Conservation (phyloP, 352 stramenopile species). For the Pythium rishiriense region DNA sequence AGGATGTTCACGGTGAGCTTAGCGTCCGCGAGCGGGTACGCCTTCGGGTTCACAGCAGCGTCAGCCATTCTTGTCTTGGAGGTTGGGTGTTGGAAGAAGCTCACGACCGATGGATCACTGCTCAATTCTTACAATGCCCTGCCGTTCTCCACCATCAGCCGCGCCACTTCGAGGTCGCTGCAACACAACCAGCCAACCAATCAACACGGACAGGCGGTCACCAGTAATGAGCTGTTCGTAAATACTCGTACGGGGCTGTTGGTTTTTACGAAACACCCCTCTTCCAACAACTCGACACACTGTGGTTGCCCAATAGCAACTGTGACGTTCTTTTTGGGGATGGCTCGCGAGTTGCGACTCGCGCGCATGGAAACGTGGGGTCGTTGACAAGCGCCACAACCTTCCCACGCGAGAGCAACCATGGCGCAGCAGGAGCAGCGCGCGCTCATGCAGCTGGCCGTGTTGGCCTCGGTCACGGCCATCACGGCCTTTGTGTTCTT, state of each 20-base stretch:
- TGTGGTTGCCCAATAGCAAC: background rate
- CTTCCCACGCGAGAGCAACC: background rate
- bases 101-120: conserved; percentile 91
- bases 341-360: conserved; percentile 3
- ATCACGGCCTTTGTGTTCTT: conserved; percentile 64
- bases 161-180: conserved; percentile 26
- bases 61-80: conserved; percentile 58
- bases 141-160: background rate
- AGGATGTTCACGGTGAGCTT: conserved; percentile 99
- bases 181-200: conserved; percentile 26
- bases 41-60: conserved; percentile 92
- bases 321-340: background rate
- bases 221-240: conserved; percentile 20
- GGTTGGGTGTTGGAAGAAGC: conserved; percentile 39
- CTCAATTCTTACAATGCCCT: conserved; percentile 31
- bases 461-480: conserved; percentile 70
- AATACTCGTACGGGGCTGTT: background rate
- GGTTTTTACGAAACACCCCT: conserved; percentile 17
- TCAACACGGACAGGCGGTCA: conserved; percentile 9
- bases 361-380: conserved; percentile 28
- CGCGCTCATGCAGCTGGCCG: conserved; percentile 65
- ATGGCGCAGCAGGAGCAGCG: conserved; percentile 30
- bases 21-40: conserved; percentile 97
- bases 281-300: background rate
- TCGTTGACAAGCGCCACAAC: conserved; percentile 10